These are phyloP conservation scores for Coemansia sp. DNA, from an alignment of 192 early-diverging fungal species.

Conservation along the genomic window DNA sequence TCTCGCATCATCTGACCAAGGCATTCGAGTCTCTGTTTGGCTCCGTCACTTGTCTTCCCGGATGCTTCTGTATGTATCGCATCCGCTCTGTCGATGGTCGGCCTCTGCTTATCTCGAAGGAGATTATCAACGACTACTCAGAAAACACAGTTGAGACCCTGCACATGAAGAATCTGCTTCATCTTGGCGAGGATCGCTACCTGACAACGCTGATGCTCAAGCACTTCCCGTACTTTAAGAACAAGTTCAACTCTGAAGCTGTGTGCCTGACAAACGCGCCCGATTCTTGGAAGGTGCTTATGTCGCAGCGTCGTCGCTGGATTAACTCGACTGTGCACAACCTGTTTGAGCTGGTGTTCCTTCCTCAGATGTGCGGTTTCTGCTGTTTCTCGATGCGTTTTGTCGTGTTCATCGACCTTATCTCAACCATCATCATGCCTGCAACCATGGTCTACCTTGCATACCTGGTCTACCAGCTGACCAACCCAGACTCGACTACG, in stretches of 20 bases:
- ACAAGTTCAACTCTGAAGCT: conserved; percentile 90
- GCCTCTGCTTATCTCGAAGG: conserved; percentile 82
- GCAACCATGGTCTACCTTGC: conserved; percentile 86
- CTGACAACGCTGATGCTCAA: conserved; percentile 91
- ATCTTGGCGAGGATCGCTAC: conserved; percentile 99
- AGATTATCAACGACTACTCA: conserved; percentile 85
- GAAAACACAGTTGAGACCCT: conserved; percentile 93
- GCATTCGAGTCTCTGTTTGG: conserved; percentile 97
- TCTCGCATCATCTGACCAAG: conserved; percentile 92
- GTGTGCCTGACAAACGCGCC: conserved; percentile 90
- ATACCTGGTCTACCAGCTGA: conserved; percentile 73
- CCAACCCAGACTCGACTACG: conserved; percentile 56
- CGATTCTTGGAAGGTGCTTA: conserved; percentile 87
- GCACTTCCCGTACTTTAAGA: conserved; percentile 94
- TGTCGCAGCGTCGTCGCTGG: conserved; percentile 98
- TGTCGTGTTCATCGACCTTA: conserved; percentile 91
- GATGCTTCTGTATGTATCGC: conserved; percentile 99
- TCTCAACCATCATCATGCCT: conserved; percentile 91
- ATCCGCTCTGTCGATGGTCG: conserved; percentile 82
- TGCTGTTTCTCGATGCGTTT: conserved; percentile 98
- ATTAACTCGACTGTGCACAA: conserved; percentile 99
- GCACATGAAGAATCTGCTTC: conserved; percentile 96
- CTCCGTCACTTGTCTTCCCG: conserved; percentile 93
- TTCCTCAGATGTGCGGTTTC: conserved; percentile 96
- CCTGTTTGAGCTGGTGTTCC: conserved; percentile 85